Evolutionary conservation across 2,329 filamentous ascomycete genomes (phyloP).

Genomic region (Alternaria sp.): DNA sequence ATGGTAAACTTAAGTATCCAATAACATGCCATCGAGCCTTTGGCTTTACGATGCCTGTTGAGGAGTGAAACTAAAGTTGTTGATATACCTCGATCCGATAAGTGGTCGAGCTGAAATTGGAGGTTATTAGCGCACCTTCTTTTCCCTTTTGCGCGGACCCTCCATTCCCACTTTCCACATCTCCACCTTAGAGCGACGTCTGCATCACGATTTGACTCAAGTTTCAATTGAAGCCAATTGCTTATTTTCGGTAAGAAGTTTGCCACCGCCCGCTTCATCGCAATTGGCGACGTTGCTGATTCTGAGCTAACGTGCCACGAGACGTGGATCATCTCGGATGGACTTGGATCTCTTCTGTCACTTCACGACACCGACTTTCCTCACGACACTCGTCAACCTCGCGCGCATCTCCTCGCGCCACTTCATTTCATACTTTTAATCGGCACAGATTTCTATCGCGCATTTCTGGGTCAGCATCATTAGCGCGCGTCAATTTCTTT

Average conservation of each 20-base stretch:
- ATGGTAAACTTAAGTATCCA: not conserved
- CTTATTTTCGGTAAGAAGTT: slow-evolving; percentile 28
- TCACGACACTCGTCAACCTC: slow-evolving; percentile 24
- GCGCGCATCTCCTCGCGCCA: slow-evolving; percentile 35
- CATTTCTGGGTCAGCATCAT: slow-evolving; percentile 17
- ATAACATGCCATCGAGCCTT: not conserved
- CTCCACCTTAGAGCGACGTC: slow-evolving; percentile 32
- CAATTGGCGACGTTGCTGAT: slow-evolving; percentile 24
- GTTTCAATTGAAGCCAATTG: slow-evolving; percentile 18
- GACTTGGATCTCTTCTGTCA: slow-evolving; percentile 35
- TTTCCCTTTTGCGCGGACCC: slow-evolving; percentile 37
- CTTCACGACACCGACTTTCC: slow-evolving; percentile 42
- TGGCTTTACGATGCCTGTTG: slow-evolving; percentile 1
- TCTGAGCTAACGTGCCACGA: slow-evolving; percentile 46
- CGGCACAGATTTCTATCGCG: slow-evolving; percentile 15
- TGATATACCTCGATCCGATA: slow-evolving; percentile 39
- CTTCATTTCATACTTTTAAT: slow-evolving; percentile 18
- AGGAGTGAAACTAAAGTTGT: slow-evolving; percentile 28
- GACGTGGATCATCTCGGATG: slow-evolving; percentile 44
- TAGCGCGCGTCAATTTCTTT: slow-evolving; percentile 19
- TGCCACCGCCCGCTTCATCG: slow-evolving; percentile 12
- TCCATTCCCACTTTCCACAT: slow-evolving; percentile 40
- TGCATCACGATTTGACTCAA: slow-evolving; percentile 20
- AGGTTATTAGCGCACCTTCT: slow-evolving; percentile 42
- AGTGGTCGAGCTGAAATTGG: slow-evolving; percentile 51